These are phyloP conservation scores for Ustilago esculenta DNA, from an alignment of 1,284 basidiomycete genomes.

Conservation along the genomic window DNA sequence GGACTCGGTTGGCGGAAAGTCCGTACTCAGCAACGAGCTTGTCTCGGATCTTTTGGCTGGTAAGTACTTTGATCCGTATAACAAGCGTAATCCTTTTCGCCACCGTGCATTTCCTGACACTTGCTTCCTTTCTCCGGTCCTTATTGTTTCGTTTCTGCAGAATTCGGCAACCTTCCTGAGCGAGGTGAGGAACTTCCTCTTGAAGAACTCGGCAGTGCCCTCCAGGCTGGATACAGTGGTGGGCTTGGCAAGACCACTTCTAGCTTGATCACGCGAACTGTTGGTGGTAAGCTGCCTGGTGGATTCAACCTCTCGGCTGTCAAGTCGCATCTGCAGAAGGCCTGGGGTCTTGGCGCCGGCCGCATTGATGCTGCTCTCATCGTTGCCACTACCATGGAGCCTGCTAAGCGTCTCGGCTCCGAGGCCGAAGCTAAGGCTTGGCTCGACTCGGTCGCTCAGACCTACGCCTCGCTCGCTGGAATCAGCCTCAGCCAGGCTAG, in stretches of 20 bases:
- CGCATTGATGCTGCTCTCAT: conserved; percentile 92
- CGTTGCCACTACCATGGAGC: conserved; percentile 89
- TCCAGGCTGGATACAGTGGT: conserved; percentile 83
- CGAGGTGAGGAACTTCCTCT: conserved; percentile 93
- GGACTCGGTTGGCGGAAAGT: conserved; percentile 97
- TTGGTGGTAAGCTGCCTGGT: conserved; percentile 97
- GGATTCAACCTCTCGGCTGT: conserved; percentile 96
- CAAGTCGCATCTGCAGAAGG: conserved; percentile 72
- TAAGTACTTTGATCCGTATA: too few relatives aligned
- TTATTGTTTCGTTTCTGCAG: conserved; percentile 29
- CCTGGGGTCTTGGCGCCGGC: conserved; percentile 85
- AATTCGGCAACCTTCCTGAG: conserved; percentile 75
- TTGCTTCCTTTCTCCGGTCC: conserved; percentile 47
- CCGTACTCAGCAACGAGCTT: conserved; percentile 96
- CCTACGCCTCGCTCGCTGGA: conserved; percentile 86
- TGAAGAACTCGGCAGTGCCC: conserved; percentile 88
- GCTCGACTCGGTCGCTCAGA: conserved; percentile 84
- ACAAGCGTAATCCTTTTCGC: too few relatives aligned
- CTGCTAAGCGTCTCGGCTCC: conserved; percentile 88
- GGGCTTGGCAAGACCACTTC: conserved; percentile 94
- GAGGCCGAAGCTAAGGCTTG: conserved; percentile 92
- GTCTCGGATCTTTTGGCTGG: conserved; percentile 83
- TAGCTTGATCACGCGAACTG: conserved; percentile 87
- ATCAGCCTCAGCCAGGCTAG: conserved; percentile 74
- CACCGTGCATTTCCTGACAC: background rate